Conservation (phyloP, 2,329 filamentous ascomycete species). For the Fusarium nurragi region DNA sequence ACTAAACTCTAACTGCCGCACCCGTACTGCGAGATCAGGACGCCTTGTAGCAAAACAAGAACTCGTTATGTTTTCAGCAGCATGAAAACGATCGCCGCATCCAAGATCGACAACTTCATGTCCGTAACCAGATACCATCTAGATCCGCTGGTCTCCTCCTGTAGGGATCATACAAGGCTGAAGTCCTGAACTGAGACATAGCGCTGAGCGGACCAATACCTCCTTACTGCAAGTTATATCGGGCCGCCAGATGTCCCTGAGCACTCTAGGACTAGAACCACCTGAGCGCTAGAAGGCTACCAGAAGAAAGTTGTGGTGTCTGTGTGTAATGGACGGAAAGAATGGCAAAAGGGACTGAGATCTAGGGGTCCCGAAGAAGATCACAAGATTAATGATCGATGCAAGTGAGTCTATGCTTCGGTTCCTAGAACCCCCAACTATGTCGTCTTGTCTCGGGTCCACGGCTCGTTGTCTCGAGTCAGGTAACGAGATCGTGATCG, state of each 20-base stretch:
- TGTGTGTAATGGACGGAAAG: slow-evolving; percentile 3
- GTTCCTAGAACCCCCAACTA: background rate
- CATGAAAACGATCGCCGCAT: background rate
- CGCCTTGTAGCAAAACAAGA: background rate
- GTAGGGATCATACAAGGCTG: slow-evolving; percentile 19
- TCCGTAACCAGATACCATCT: background rate
- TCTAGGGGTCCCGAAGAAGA: background rate
- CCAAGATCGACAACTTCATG: slow-evolving; percentile 3
- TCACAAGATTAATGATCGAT: background rate
- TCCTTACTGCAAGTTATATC: slow-evolving; percentile 4
- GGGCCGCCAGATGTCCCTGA: background rate
- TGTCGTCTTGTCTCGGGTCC: slow-evolving; percentile 1
- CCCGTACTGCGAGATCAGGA: background rate
- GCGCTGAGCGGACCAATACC: slow-evolving; percentile 13
- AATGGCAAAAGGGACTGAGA: slow-evolving; percentile 20
- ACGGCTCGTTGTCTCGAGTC: slow-evolving; percentile 21
- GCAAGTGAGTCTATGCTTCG: background rate
- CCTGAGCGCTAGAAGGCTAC: slow-evolving; percentile 28
- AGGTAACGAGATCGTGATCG: slow-evolving; percentile 23
- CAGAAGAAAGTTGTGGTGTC: slow-evolving; percentile 11
- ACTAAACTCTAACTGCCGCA: background rate
- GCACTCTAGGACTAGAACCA: background rate
- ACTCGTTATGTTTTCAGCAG: background rate
- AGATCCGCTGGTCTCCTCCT: background rate
- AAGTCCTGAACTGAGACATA: slow-evolving; percentile 13